A percentile compares a stretch with the other conserved stretches of the same genome.
phyloP scores from a whole-genome alignment of 495 filamentous ascomycete genomes.

The Neurospora pannonica region DNA sequence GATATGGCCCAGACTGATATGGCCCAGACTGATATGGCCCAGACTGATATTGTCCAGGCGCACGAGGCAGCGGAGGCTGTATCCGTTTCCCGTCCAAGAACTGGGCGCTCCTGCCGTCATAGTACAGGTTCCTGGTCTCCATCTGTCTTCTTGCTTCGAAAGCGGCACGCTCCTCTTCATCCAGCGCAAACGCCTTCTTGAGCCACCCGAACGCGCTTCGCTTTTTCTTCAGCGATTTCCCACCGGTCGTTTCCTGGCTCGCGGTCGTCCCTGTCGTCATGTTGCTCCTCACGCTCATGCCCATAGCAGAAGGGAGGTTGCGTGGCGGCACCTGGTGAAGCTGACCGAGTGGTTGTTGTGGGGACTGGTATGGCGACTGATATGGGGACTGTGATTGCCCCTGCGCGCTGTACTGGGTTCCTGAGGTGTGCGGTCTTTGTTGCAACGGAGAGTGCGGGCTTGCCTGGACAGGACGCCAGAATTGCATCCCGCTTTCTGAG shows the following conservation, averaged over 20 bases:
- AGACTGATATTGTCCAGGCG: no score
- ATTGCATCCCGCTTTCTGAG: conserved; percentile 35
- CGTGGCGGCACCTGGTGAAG: conserved; percentile 23
- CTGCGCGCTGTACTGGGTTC: conserved; percentile 10
- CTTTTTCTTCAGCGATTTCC: conserved; percentile 45
- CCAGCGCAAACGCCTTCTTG: conserved; percentile 48
- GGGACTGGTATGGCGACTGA: background rate
- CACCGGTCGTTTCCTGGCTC: conserved; percentile 5
- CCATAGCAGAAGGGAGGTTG: conserved; percentile 39
- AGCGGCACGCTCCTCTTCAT: conserved; percentile 44
- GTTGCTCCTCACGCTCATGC: conserved; percentile 42
- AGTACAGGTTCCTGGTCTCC: conserved; percentile 31
- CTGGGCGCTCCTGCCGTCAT: conserved; percentile 29
- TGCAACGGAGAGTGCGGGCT: conserved; percentile 46
- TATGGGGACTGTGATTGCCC: background rate
- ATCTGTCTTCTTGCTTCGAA: conserved; percentile 39
- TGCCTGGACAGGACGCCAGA: conserved; percentile 44
- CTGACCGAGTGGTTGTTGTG: conserved; percentile 6
- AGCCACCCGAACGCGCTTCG: conserved; percentile 50
- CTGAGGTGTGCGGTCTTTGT: conserved; percentile 45
- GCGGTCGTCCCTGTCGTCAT: conserved; percentile 25
- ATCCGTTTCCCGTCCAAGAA: conserved; percentile 37
- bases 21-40: background rate
- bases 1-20: background rate
- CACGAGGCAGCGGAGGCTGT: conserved; percentile 1